Percentiles rank a stretch among this genome's conserved stretches.
phyloP scores from a whole-genome alignment of 1,284 basidiomycete genomes.

The Neonothopanus nambi region DNA sequence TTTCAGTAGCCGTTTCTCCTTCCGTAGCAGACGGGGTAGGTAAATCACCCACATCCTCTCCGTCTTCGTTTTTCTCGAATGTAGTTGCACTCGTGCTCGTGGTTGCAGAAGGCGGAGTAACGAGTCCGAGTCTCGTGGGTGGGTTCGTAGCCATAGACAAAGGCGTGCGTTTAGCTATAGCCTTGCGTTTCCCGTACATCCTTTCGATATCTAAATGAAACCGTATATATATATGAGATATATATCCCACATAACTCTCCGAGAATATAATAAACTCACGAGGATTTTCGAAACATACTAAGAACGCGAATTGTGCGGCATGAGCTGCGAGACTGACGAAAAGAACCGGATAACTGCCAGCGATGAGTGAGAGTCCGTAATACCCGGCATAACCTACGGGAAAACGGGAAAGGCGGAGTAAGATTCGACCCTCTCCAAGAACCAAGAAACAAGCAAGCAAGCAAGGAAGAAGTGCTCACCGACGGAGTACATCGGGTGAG shows the following conservation, averaged over 20 bases:
- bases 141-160: conserved; percentile 31
- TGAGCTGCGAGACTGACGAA: conserved; percentile 94
- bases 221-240: neutral
- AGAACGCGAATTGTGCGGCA: conserved; percentile 93
- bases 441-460: neutral
- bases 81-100: conserved; percentile 16
- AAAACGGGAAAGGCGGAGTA: neutral
- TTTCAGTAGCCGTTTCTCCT: conserved; percentile 70
- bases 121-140: conserved; percentile 10
- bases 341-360: conserved; percentile 88
- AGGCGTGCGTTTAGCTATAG: conserved; percentile 82
- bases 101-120: conserved; percentile 22
- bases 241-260: conserved; percentile 1
- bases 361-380: conserved; percentile 91
- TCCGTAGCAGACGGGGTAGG: conserved; percentile 72
- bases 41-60: conserved; percentile 23
- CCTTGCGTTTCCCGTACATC: conserved; percentile 86
- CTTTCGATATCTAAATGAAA: conserved; percentile 79
- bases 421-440: neutral
- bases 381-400: conserved; percentile 86
- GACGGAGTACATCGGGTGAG: conserved; percentile 94
- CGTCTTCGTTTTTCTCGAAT: conserved; percentile 16
- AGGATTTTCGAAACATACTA: conserved; percentile 97
- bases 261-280: conserved; percentile 52
- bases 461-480: conserved; percentile 39